Conservation (phyloP, 441 rosid genomes). For the Aleurites moluccanus region DNA sequence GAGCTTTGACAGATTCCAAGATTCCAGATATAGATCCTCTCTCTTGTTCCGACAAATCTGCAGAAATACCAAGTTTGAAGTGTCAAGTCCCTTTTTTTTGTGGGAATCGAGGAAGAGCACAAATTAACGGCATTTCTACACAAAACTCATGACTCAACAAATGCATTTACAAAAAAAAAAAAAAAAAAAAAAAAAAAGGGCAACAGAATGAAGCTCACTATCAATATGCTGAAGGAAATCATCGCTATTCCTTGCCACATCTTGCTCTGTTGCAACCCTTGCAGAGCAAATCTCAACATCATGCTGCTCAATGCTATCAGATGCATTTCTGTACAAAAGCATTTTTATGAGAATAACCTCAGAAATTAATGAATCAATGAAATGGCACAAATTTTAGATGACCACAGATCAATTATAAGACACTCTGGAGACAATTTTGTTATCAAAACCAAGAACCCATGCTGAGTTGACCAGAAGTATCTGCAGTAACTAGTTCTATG, state of each 20-base stretch:
- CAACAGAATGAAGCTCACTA: slow-evolving; percentile 44
- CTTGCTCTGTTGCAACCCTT: slow-evolving; percentile 66
- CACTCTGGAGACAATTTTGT: background rate
- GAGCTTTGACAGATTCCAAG: slow-evolving; percentile 53
- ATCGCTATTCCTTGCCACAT: slow-evolving; percentile 45
- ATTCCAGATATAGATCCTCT: slow-evolving; percentile 53
- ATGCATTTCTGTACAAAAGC: slow-evolving; percentile 54
- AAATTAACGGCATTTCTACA: background rate
- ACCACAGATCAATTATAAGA: background rate
- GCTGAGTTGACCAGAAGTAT: background rate
- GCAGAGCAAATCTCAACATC: slow-evolving; percentile 66
- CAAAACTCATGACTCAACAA: background rate
- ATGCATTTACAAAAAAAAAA: background rate
- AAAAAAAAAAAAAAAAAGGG: background rate
- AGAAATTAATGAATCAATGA: slow-evolving; percentile 2
- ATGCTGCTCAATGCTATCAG: slow-evolving; percentile 65
- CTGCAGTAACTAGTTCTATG: background rate
- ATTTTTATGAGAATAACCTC: background rate
- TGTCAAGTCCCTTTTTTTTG: background rate
- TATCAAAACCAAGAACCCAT: background rate
- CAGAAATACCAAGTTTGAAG: background rate
- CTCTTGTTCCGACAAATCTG: slow-evolving; percentile 75
- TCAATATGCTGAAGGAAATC: slow-evolving; percentile 55
- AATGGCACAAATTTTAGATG: slow-evolving; percentile 2
- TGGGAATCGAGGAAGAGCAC: background rate